Base-by-base conservation (phyloP, 371 early-diverging fungal species). In the Mucor mucedo region DNA sequence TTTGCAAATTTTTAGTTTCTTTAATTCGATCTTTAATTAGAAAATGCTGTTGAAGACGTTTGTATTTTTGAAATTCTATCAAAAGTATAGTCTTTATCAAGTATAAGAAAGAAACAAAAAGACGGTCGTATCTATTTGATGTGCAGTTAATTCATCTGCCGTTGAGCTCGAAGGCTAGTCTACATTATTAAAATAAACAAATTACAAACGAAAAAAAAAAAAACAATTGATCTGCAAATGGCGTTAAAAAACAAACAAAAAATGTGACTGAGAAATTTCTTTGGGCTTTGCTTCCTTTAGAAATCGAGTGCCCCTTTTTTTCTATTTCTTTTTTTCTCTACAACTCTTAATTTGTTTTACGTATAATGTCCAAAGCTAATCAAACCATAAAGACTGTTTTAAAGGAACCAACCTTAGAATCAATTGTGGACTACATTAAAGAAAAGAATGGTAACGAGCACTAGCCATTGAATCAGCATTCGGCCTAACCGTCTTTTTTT, bases 51-150 rank as follows among this genome's bases (percentile, higher is more conserved):
- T 8, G 49, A 47, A 40, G 58, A 52, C 58, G 38, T 35, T 61
- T 67, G 33, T 58, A 40, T 33, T 59, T 65, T 65, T 40, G 11
- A 33, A 16, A 38, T 63, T 49, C 9, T 10, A 53, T 48, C 59
- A 59, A 49, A 59, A 49, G 21, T 33, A 61, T 44, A 44, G 50
- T 66, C 33, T 65, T 65, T 55, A 21, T 27, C 56, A 44, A 14
- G 59, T 62, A 58, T 62, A 14, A 63, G 60, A 60, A 39, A 44
- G 49, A 54, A 59, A 21, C 3, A 47, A 66, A 60, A 45, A 55
- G 62, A 49, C 73, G 58, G 65, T 69, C 69, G 73, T 73, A 73
- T 73, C 73, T 73, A 66, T 70, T 69, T 55, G 63, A 61, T 73
- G 73, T 40, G 69, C 59, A 69, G 73, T 35, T 63, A 62, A 68